A percentile compares a stretch with the other conserved stretches of the same genome.
Conservation (phyloP, 768 basidiomycete species). For the Termitomyces sp. region DNA sequence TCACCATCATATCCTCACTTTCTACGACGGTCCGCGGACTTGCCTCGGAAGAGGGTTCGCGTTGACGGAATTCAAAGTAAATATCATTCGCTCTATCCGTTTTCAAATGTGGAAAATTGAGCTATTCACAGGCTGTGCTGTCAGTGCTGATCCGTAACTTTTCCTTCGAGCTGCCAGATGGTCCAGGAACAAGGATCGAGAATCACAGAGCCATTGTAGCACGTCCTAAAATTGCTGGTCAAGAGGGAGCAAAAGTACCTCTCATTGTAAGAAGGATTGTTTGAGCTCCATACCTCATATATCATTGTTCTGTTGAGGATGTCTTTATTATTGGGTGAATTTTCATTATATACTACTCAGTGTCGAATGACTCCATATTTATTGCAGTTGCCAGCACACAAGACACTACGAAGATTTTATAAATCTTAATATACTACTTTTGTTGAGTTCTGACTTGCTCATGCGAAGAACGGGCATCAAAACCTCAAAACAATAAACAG, state of each 20-base stretch:
- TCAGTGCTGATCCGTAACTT: conserved; percentile 36
- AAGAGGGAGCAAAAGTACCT: conserved; percentile 23
- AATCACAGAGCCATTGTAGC: conserved; percentile 22
- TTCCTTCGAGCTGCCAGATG: conserved; percentile 30
- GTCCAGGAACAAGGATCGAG: conserved; percentile 27
- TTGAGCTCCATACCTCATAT: background rate
- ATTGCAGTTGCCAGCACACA: too few species aligned
- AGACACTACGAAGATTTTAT: too few species aligned
- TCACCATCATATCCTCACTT: conserved; percentile 34
- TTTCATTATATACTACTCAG: too few species aligned
- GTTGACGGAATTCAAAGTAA: conserved; percentile 34
- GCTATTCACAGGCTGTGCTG: conserved; percentile 29
- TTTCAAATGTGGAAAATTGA: background rate
- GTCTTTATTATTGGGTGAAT: background rate
- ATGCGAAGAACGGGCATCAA: too few species aligned
- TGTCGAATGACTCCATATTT: too few species aligned
- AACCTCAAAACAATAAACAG: too few species aligned
- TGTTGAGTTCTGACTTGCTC: too few species aligned
- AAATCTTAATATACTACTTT: too few species aligned
- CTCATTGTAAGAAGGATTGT: conserved; percentile 20
- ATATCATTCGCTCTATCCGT: background rate
- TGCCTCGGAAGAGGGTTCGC: conserved; percentile 41
- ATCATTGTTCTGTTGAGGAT: too few species aligned
- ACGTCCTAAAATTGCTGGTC: conserved; percentile 27
- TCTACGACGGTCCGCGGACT: conserved; percentile 37